These are phyloP conservation scores for Arxiozyma slooffiae DNA, from an alignment of 1,139 yeast genomes.

Conservation along the genomic window DNA sequence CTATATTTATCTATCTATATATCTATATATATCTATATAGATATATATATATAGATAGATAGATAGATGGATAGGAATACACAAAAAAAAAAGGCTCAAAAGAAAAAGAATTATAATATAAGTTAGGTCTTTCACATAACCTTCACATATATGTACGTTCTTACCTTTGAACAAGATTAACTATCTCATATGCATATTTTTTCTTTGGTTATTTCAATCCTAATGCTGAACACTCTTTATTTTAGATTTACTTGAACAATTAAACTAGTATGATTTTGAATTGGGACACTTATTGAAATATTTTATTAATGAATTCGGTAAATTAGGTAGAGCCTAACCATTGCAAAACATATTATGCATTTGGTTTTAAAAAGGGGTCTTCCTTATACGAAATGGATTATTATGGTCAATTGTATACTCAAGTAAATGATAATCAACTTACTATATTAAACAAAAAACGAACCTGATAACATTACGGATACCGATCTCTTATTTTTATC, in stretches of 20 bases:
- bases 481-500: background rate
- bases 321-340: conserved; percentile 28
- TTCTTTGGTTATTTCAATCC: too few relatives aligned
- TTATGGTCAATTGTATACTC: conserved; percentile 17
- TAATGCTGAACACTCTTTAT: conserved; percentile 6
- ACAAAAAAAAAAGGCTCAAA: too few relatives aligned
- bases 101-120: too few relatives aligned
- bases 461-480: conserved; percentile 3
- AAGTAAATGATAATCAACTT: conserved; percentile 7
- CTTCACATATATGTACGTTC: too few relatives aligned
- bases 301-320: conserved; percentile 21
- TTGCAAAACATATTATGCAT: conserved; percentile 24
- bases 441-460: background rate
- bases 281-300: conserved; percentile 24
- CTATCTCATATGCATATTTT: too few relatives aligned
- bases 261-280: conserved; percentile 21
- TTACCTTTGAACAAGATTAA: too few relatives aligned
- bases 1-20: too few relatives aligned
- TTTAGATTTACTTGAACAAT: conserved; percentile 12
- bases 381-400: conserved; percentile 28
- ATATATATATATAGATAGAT: too few relatives aligned
- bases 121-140: too few relatives aligned
- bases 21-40: too few relatives aligned
- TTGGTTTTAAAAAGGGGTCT: conserved; percentile 24
- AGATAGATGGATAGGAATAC: too few relatives aligned